Evolutionary conservation across 352 stramenopile genomes (phyloP).

Genomic region (Phytophthora uliginosa): DNA sequence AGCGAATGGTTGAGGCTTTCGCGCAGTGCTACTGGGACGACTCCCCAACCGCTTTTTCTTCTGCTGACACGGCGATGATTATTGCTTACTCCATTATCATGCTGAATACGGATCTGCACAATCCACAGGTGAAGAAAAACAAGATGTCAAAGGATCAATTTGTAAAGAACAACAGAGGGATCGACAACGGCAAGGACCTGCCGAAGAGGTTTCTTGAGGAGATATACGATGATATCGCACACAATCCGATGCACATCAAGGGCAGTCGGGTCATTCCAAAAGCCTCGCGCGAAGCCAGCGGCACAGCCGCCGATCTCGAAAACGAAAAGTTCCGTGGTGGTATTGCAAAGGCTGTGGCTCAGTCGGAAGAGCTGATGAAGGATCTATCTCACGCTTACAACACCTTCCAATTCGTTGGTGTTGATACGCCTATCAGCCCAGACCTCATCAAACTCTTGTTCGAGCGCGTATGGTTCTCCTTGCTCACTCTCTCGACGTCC

Average conservation of each 20-base stretch:
- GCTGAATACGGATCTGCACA: constrained; percentile 93
- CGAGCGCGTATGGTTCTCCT: constrained; percentile 96
- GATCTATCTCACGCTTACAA: constrained; percentile 83
- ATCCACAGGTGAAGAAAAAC: constrained; percentile 94
- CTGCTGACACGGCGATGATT: constrained; percentile 89
- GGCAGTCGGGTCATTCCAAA: constrained; percentile 64
- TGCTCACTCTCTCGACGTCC: constrained; percentile 88
- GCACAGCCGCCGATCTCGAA: constrained; percentile 63
- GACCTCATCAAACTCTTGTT: constrained; percentile 95
- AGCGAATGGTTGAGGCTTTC: constrained; percentile 98
- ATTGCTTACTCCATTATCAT: constrained; percentile 94
- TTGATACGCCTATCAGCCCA: constrained; percentile 90
- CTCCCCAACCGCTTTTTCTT: constrained; percentile 78
- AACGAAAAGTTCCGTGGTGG: constrained; percentile 82
- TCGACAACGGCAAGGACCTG: constrained; percentile 94
- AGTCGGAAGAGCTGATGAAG: constrained; percentile 90
- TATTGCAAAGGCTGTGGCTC: constrained; percentile 77
- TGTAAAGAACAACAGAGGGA: constrained; percentile 97
- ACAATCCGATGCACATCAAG: constrained; percentile 94
- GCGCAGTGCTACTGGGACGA: constrained; percentile 99
- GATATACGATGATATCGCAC: constrained; percentile 97
- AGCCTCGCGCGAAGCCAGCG: constrained; percentile 52
- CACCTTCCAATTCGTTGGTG: constrained; percentile 93
- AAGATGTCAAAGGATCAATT: constrained; percentile 98
- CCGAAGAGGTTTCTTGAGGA: constrained; percentile 92